phyloP scores from a whole-genome alignment of 805 yeast species.

The Schwanniomyces polymorphus region DNA sequence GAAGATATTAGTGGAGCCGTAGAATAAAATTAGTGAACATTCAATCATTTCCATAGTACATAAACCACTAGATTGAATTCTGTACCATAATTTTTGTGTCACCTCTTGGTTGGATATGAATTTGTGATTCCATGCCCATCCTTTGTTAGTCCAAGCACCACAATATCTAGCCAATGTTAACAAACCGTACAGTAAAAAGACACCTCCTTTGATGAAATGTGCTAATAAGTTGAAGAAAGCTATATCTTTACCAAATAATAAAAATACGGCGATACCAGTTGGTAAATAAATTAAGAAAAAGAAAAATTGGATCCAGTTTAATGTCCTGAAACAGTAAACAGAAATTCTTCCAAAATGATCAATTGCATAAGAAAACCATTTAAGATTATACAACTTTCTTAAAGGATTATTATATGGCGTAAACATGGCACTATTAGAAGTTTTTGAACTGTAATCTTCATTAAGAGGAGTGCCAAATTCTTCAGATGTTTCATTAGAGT shows the following conservation, averaged over 20 bases:
- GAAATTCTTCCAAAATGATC: constrained; percentile 26
- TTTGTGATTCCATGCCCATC: constrained; percentile 86
- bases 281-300: constrained; percentile 60
- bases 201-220: constrained; percentile 95
- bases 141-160: constrained; percentile 72
- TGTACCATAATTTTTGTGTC: constrained; percentile 27
- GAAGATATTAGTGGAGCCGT: constrained; percentile 88
- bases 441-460: constrained; percentile 15
- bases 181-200: constrained; percentile 74
- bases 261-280: constrained; percentile 64
- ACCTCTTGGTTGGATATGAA: constrained; percentile 26
- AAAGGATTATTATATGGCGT: constrained; percentile 2
- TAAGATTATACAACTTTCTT: background rate
- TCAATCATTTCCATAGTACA: constrained; percentile 87
- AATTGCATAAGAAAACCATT: constrained; percentile 1
- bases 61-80: constrained; percentile 44
- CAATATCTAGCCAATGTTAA: constrained; percentile 82
- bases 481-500: constrained; percentile 16
- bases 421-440: constrained; percentile 19
- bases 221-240: constrained; percentile 82
- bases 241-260: constrained; percentile 64
- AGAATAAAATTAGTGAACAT: constrained; percentile 74
- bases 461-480: constrained; percentile 9
- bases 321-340: constrained; percentile 37
- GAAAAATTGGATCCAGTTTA: constrained; percentile 67